phyloP scores from a whole-genome alignment of 2,329 filamentous ascomycete genomes.

The Fusarium incarnatum region DNA sequence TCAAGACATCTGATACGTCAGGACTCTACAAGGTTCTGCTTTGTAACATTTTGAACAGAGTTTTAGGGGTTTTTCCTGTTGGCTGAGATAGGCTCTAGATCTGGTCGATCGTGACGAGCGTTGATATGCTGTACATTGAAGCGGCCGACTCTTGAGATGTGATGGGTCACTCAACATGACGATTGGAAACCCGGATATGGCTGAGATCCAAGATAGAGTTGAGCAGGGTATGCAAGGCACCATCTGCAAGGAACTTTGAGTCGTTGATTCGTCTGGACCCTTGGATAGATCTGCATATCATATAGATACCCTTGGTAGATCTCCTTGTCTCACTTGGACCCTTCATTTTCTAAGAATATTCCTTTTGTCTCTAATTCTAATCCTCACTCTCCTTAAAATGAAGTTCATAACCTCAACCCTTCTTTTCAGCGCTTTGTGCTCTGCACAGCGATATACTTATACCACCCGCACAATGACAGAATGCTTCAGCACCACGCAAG shows the following conservation, averaged over 20 bases:
- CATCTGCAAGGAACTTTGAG: constrained; percentile 29
- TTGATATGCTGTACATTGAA: constrained; percentile 1
- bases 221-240: constrained; percentile 19
- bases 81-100: constrained; percentile 1
- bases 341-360: constrained; percentile 10
- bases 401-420: constrained; percentile 25
- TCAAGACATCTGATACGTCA: neutral
- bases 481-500: constrained; percentile 42
- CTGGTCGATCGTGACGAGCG: constrained; percentile 7
- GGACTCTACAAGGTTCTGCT: constrained; percentile 4
- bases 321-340: constrained; percentile 33
- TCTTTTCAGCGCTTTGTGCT: constrained; percentile 16
- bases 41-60: constrained; percentile 11
- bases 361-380: neutral
- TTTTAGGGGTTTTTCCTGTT: neutral
- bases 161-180: constrained; percentile 1
- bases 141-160: constrained; percentile 21
- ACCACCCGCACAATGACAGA: constrained; percentile 43
- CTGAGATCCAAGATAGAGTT: constrained; percentile 31
- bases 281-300: constrained; percentile 6
- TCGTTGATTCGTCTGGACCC: constrained; percentile 23
- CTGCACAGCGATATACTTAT: constrained; percentile 41
- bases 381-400: constrained; percentile 23
- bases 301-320: constrained; percentile 39
- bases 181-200: constrained; percentile 14